A percentile compares a stretch with the other conserved stretches of the same genome.
Evolutionary conservation across 129 eudicot species (phyloP).

Genomic region (Silybum marianum): DNA sequence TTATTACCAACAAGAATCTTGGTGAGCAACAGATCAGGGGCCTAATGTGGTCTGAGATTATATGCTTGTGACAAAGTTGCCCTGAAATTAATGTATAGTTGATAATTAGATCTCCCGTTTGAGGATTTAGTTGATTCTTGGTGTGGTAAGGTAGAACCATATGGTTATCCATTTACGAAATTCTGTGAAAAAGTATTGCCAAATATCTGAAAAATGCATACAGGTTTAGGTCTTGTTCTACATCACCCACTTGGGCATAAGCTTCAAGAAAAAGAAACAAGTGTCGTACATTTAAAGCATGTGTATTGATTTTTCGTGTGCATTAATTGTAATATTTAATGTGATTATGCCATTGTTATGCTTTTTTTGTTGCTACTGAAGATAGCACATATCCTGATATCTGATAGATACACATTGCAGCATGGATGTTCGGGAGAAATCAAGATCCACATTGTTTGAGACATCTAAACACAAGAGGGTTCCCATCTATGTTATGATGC

Average conservation of each 20-base stretch:
- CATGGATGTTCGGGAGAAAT: constrained; percentile 69
- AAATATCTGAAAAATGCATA: neutral
- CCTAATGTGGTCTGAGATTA: neutral
- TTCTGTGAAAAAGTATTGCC: neutral
- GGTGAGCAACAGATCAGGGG: neutral
- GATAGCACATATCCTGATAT: constrained; percentile 18
- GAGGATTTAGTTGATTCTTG: neutral
- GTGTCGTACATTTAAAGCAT: neutral
- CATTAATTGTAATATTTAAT: neutral
- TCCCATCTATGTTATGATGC: constrained; percentile 72
- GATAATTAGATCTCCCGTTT: neutral
- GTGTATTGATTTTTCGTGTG: constrained; percentile 7
- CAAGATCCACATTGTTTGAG: constrained; percentile 53
- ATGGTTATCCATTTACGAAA: neutral
- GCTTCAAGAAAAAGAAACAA: neutral
- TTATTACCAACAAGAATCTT: neutral
- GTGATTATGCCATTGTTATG: constrained; percentile 1
- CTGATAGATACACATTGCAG: constrained; percentile 40
- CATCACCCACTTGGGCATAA: neutral
- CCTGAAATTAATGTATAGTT: neutral
- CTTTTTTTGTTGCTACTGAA: constrained; percentile 14
- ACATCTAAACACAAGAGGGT: constrained; percentile 61
- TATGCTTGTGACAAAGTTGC: neutral
- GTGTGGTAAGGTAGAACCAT: constrained; percentile 3
- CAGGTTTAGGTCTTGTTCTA: constrained; percentile 10